Evolutionary conservation across 2,329 filamentous ascomycete species (phyloP), one percentile per base, ranked within the genome.

Genomic region (Calonectria honghensis): DNA sequence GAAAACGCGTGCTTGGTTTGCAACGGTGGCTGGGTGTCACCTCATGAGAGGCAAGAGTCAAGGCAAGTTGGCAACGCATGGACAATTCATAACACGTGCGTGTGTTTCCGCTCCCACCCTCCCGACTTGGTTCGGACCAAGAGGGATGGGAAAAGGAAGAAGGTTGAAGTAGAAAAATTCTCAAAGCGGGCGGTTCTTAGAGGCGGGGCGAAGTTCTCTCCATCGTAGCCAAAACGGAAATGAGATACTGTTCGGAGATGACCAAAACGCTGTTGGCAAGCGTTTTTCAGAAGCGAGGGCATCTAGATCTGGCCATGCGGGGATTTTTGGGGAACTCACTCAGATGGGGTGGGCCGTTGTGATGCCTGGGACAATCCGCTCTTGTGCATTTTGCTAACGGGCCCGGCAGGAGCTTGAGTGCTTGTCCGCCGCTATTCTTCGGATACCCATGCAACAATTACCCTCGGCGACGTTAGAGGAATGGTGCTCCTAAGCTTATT

Each of bases 331-430:
- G 73, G 78, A 79, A 74, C 76, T 79, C 64, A 68, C 64, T 54
- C 59, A 77, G 66, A 71, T 64, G 68, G 52, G 54, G 72, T 76
- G 76, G 74, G 66, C 68, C 76, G 51, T 70, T 50, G 52, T 74
- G 72, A 74, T 75, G 76, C 77, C 77, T 75, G 76, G 76, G 70
- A 77, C 77, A 73, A 74, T 68, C 79, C 79, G 77, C 77, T 74
- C 32, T 78, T 32, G 31, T 80, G 79, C 75, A 79, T 73, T 67
- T 24, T 74, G 61, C 66, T 57, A 61, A 66, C 61, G 59, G 57
- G 73, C 41, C 68, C 64, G 41, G 29, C 57, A 52, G 64, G 66
- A 48, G 61, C 52, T 45, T 64, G 51, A 73, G 45, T 70, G 63
- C 70, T 63, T 61, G 45, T 39, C 57, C 18, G 63, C 69, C 59